Base-by-base conservation (phyloP, 108 stramenopile genomes). In the Skeletonema potamos region DNA sequence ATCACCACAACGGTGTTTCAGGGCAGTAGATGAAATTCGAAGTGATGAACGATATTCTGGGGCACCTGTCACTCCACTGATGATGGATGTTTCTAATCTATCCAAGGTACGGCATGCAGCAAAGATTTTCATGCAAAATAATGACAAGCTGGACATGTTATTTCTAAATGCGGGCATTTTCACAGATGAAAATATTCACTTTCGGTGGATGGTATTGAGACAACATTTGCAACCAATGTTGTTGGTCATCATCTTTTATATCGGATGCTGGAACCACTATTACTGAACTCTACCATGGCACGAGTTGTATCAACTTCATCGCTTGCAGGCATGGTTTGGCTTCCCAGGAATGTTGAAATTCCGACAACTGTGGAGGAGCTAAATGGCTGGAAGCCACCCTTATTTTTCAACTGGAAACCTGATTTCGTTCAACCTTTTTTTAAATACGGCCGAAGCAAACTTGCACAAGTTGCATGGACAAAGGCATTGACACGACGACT, bases 201-300 rank as follows among this genome's bases (percentile, higher is more conserved):
- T 2, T 72, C 76, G 6, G 37, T 61, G 12, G 86, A 87, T 71
- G 82, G 84, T 0, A 77, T 87, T 57, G 86, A 87, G 54, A 29
- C 62, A 6, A 39, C 70, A 10, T 87, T 87, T 72, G 79, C 79
- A 2, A 81, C 80, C 46, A 87, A 87, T 56, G 74, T 76, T 1
- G 56, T 85, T 1, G 79, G 82, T 15, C 86, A 87, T 71, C 86
- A 87, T 61, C 70, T 87, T 22, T 37, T 87, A 36, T 87, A 84
- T 63, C 55, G 60, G 33, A 39, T 85, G 43, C 48, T 87, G 62
- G 76, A 81, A 60, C 78, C 74, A 17, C 28, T 73, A 24, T 29
- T 82, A 28, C 17, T 29, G 37, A 61, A 64, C 17, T 54, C 72
- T 0, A 56, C 43, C 17, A 72, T 69, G 48, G 81, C 82, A 20